Base-by-base conservation (phyloP, 192 early-diverging fungal species). In the Coemansia sp. region DNA sequence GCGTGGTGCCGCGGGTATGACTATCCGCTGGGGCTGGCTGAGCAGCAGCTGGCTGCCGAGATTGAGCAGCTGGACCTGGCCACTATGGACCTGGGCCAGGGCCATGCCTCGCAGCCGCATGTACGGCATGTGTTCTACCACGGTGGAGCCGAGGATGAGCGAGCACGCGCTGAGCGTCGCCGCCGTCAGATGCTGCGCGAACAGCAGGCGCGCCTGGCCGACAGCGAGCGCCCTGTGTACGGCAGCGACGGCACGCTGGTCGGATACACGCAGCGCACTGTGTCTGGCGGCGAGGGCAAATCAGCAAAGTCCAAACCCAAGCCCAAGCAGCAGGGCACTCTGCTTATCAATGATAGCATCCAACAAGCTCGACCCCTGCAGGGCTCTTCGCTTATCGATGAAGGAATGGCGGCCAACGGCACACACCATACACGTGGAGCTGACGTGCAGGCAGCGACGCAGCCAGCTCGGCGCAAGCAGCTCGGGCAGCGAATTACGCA, bases 1-100 rank as follows among this genome's bases (percentile, higher is more conserved):
- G 76, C 76, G 47, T 79, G 76, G 76, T 79, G 76, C 55, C 60
- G 76, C 14, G 76, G 76, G 49, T 79, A 64, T 62, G 76, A 79
- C 68, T 66, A 74, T 46, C 58, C 76, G 25, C 58, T 74, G 46
- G 76, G 47, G 2, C 63, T 79, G 23, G 65, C 53, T 58, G 68
- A 58, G n/a, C 51, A 60, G 54, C 76, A 70, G 53, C 68, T 79
- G 52, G 76, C 76, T 5, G 67, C 67, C 21, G 76, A 79, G 64
- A 66, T 79, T 25, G 76, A 79, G 64, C 50, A 59, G 26, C 67
- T 73, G 28, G 76, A 79, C 26, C 59, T 79, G 56, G 71, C 76
- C 18, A 73, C 71, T 12, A 79, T 79, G 76, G 76, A 79, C 25
- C 58, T 79, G 46, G 76, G 76, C 15, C 76, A 67, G 53, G 55